phyloP scores from a whole-genome alignment of 148 eudicot genomes.

The Euryodendron excelsum region DNA sequence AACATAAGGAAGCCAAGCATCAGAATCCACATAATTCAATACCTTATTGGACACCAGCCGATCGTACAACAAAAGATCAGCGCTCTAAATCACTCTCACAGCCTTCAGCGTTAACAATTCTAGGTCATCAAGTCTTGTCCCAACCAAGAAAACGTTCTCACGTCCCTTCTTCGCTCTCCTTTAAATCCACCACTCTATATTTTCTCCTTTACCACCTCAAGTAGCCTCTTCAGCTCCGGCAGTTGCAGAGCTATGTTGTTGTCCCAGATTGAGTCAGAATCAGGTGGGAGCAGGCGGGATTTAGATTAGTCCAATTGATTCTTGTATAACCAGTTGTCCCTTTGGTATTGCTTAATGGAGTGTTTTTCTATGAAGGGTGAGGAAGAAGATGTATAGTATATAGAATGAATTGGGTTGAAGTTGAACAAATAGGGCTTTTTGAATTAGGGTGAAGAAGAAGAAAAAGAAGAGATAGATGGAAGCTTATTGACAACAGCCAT shows the following conservation, averaged over 20 bases:
- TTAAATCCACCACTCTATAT: slow-evolving; percentile 25
- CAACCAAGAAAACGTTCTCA: slow-evolving; percentile 88
- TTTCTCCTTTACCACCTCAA: slow-evolving; percentile 61
- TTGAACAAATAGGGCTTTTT: slow-evolving; percentile 24
- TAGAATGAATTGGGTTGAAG: slow-evolving; percentile 12
- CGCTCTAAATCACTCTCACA: slow-evolving; percentile 58
- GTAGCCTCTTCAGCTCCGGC: slow-evolving; percentile 75
- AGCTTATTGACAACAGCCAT: slow-evolving; percentile 45
- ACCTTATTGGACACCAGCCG: slow-evolving; percentile 85
- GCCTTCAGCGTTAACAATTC: slow-evolving; percentile 83
- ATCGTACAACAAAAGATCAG: slow-evolving; percentile 88
- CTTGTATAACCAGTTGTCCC: slow-evolving; percentile 72
- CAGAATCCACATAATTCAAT: slow-evolving; percentile 56
- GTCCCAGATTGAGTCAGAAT: slow-evolving; percentile 29
- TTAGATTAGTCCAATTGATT: slow-evolving; percentile 6
- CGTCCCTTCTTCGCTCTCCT: slow-evolving; percentile 22
- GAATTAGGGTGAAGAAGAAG: slow-evolving; percentile 20
- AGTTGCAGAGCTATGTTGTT: slow-evolving; percentile 74
- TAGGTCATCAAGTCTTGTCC: slow-evolving; percentile 93
- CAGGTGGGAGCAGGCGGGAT: slow-evolving; percentile 25
- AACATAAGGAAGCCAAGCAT: slow-evolving; percentile 78
- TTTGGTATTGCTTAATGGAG: slow-evolving; percentile 47
- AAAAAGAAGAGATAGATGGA: slow-evolving; percentile 30
- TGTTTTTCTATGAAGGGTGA: slow-evolving; percentile 92
- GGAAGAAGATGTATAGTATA: slow-evolving; percentile 24